Percentiles rank a stretch among this genome's conserved stretches.
Conservation (phyloP, 768 basidiomycete genomes). For the Pleurotus salmoneostramineus region DNA sequence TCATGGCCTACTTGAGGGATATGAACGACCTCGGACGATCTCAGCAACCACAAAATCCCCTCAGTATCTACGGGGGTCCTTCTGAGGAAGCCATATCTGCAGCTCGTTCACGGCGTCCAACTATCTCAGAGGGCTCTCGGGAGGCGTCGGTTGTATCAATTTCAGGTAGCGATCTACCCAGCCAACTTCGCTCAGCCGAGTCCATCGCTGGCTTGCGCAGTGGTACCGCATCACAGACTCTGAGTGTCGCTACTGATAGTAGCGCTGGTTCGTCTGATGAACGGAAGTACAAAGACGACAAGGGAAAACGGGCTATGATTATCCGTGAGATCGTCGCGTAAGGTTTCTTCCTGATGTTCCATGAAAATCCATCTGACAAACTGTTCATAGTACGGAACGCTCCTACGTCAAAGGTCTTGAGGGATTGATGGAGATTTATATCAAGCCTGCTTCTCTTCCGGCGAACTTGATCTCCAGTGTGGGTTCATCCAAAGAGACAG, state of each 20-base stretch:
- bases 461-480: constrained; percentile 70
- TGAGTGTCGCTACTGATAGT: constrained; percentile 74
- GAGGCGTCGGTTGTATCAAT: constrained; percentile 47
- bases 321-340: constrained; percentile 91
- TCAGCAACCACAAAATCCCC: constrained; percentile 47
- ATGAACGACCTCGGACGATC: constrained; percentile 86
- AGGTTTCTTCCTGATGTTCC: constrained; percentile 24
- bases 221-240: constrained; percentile 57
- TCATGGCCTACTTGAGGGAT: constrained; percentile 95
- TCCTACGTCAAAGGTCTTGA: constrained; percentile 94
- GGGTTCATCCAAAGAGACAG: constrained; percentile 73
- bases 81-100: constrained; percentile 35
- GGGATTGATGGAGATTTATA: constrained; percentile 93
- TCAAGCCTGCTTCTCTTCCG: constrained; percentile 74
- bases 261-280: constrained; percentile 74
- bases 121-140: constrained; percentile 54
- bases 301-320: constrained; percentile 75
- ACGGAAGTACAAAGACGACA: constrained; percentile 90
- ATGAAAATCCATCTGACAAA: constrained; percentile 9
- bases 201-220: constrained; percentile 58
- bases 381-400: constrained; percentile 70
- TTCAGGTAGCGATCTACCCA: constrained; percentile 32
- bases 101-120: constrained; percentile 61
- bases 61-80: constrained; percentile 56
- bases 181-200: constrained; percentile 63